Conservation (phyloP, 2,329 filamentous ascomycete genomes). For the Sporothrix curviconia region DNA sequence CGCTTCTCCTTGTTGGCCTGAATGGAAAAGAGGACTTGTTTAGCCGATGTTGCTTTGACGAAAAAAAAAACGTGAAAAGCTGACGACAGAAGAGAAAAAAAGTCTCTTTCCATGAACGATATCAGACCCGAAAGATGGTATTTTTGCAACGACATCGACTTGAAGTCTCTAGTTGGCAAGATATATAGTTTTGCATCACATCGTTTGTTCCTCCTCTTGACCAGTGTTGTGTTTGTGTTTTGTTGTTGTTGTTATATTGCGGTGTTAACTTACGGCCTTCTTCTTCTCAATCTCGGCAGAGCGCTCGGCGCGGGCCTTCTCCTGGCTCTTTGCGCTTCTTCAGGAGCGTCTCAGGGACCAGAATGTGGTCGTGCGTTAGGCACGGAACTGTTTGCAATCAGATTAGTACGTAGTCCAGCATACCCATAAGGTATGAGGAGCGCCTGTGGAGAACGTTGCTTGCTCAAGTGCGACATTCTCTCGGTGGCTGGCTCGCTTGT, state of each 20-base stretch:
- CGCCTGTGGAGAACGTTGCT: conserved; percentile 93
- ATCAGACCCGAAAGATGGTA: conserved; percentile 99
- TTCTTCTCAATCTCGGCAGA: conserved; percentile 73
- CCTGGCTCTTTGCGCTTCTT: conserved; percentile 99
- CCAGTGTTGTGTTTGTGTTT: no score
- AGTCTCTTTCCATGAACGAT: conserved; percentile 13
- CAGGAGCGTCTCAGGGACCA: conserved; percentile 98
- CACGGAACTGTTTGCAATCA: conserved; percentile 70
- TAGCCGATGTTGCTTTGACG: no score
- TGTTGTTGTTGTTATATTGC: conserved; percentile 11
- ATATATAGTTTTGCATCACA: conserved; percentile 83
- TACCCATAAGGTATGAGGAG: conserved; percentile 49
- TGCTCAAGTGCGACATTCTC: conserved; percentile 88
- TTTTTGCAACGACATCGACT: conserved; percentile 96
- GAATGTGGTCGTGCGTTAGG: conserved; percentile 90
- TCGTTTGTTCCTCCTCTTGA: conserved; percentile 36
- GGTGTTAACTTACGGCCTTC: conserved; percentile 64
- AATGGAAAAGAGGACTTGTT: not conserved
- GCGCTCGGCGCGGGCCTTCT: conserved; percentile 94
- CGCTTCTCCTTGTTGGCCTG: conserved; percentile 99
- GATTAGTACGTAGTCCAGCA: conserved; percentile 75
- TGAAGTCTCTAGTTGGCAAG: conserved; percentile 84
- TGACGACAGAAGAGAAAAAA: not conserved
- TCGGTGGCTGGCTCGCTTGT: conserved; percentile 77
- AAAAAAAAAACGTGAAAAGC: no score